phyloP scores from a whole-genome alignment of 192 early-diverging fungal genomes.

The Backusella mclennaniae region DNA sequence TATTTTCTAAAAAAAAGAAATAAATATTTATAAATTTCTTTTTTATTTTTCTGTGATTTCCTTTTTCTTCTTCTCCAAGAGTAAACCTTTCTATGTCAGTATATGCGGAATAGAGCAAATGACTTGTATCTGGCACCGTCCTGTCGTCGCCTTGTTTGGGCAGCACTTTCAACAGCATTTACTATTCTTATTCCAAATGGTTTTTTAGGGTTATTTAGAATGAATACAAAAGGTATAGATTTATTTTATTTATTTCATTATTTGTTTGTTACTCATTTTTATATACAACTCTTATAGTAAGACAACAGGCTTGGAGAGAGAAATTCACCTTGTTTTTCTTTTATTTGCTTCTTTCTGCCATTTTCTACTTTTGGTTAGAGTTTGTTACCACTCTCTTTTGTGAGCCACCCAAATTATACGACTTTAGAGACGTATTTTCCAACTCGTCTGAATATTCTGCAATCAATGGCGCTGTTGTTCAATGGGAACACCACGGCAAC shows the following conservation, averaged over 20 bases:
- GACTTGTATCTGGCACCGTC: background rate
- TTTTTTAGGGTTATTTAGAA: background rate
- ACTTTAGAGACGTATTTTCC: background rate
- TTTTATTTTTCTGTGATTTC: background rate
- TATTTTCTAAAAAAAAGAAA: background rate
- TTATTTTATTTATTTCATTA: background rate
- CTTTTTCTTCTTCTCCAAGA: background rate
- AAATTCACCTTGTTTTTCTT: constrained; percentile 29
- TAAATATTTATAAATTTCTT: background rate
- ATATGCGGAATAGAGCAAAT: background rate
- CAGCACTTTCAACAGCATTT: background rate
- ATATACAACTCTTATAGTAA: background rate
- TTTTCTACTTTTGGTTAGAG: constrained; percentile 37
- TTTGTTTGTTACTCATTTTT: background rate
- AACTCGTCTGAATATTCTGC: constrained; percentile 4
- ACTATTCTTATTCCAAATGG: constrained; percentile 10
- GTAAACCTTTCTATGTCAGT: background rate
- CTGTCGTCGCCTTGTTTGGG: constrained; percentile 6
- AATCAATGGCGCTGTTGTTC: constrained; percentile 32
- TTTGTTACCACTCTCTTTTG: constrained; percentile 32
- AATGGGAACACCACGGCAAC: constrained; percentile 13
- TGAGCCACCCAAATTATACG: constrained; percentile 17
- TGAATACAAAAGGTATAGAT: background rate
- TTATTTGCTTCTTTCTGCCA: constrained; percentile 12
- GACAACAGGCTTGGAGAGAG: constrained; percentile 32